Percentiles rank a stretch among this genome's conserved stretches.
Evolutionary conservation across 257 asterid genomes (phyloP).

Genomic region (Apocynum venetum): DNA sequence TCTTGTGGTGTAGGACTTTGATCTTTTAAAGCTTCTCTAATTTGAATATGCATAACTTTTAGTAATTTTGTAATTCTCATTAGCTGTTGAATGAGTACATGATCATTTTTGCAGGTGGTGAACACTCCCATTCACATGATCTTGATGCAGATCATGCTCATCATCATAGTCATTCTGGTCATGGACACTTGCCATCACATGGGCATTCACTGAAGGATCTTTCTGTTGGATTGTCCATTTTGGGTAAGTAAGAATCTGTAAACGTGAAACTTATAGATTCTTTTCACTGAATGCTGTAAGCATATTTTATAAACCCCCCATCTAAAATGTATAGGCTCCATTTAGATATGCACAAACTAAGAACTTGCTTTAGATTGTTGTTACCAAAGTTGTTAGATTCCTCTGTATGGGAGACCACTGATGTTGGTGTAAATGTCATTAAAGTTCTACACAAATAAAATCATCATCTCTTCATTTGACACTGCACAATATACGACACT

Average conservation of each 20-base stretch:
- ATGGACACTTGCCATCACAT: constrained; percentile 40
- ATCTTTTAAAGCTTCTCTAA: neutral
- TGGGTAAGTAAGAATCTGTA: constrained; percentile 47
- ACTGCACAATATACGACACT: too few species aligned
- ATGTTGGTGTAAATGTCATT: too few species aligned
- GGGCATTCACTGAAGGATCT: constrained; percentile 89
- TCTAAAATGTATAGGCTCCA: too few species aligned
- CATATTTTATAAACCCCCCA: neutral
- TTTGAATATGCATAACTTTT: neutral
- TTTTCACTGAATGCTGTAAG: neutral
- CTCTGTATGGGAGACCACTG: too few species aligned
- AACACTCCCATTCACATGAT: constrained; percentile 77
- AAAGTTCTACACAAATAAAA: too few species aligned
- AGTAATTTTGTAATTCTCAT: neutral
- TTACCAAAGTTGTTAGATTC: too few species aligned
- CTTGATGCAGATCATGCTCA: constrained; percentile 52
- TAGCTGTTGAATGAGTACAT: neutral
- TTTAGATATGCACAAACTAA: too few species aligned
- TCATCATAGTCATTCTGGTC: constrained; percentile 48
- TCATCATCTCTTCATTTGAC: too few species aligned
- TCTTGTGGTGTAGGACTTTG: neutral
- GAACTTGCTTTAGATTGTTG: too few species aligned
- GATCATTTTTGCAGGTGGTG: constrained; percentile 61
- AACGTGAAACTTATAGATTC: neutral
- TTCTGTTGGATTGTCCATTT: constrained; percentile 76